Evolutionary conservation across 2,329 filamentous ascomycete species (phyloP), one percentile per base, ranked within the genome.

Genomic region (Alternaria atra): DNA sequence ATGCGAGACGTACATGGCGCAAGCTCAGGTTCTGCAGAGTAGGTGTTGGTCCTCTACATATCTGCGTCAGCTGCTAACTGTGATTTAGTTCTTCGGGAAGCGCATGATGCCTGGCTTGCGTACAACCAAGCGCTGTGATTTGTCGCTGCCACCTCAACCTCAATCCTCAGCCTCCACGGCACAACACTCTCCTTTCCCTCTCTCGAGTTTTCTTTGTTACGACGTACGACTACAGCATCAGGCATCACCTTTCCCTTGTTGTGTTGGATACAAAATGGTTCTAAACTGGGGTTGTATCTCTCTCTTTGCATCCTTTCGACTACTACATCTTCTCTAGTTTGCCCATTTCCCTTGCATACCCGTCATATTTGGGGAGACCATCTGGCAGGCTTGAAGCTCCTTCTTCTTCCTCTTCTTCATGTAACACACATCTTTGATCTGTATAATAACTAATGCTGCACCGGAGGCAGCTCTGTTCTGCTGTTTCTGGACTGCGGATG

Each of bases 11-110:
- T 69, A 71, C 55, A 65, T 64, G 5, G 72, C 69, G 27, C 77
- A 80, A 66, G 68, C 68, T 13, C 71, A 75, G 46, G 76, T 80
- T 50, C 65, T 80, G 63, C 75, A 77, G 61, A 73, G 76, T 77
- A 69, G 61, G 74, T 69, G 13, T 15, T 12, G 2, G 8, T 29
- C 8, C 30, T 32, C 12, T 20, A n/a, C 5, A 23, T 10, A 7
- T 5, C 1, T 15, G 13, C 5, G 17, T n/a, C 13, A 27, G 6
- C n/a, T 51, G 40, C 65, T 76, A 63, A 75, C 52, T 37, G 4
- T n/a, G 0, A 27, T 44, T n/a, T 27, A 79, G 76, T 77, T 44
- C 67, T 79, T 9, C 65, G 72, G 58, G 76, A 79, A 69, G 74
- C 75, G n/a, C 75, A 79, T 39, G 73, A 77, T 48, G 76, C 75